phyloP scores from a whole-genome alignment of 148 eudicot species.

The Camellia japonica region DNA sequence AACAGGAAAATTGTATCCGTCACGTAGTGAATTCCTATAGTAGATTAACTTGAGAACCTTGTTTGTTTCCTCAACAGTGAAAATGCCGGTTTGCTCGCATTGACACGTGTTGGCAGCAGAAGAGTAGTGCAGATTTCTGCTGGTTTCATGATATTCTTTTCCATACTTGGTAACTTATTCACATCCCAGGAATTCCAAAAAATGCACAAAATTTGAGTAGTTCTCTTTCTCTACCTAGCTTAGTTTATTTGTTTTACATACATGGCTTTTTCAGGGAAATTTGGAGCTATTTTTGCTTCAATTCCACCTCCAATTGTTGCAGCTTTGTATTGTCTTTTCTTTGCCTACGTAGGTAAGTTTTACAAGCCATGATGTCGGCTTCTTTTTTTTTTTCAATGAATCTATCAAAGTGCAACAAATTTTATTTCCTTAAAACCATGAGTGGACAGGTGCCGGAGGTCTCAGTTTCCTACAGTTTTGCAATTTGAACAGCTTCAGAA shows the following conservation, averaged over 20 bases:
- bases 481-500: constrained; percentile 84
- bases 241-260: background rate
- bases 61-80: constrained; percentile 45
- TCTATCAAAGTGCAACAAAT: background rate
- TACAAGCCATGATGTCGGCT: background rate
- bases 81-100: constrained; percentile 88
- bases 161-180: constrained; percentile 63
- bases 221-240: background rate
- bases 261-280: constrained; percentile 58
- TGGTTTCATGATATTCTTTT: constrained; percentile 93
- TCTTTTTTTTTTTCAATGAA: too few species aligned
- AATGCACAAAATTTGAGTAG: background rate
- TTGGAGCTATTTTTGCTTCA: constrained; percentile 94
- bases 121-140: constrained; percentile 91
- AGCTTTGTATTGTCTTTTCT: constrained; percentile 85
- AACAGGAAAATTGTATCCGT: too few species aligned
- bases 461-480: constrained; percentile 83
- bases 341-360: constrained; percentile 86
- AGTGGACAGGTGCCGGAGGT: constrained; percentile 72
- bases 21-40: background rate
- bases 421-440: background rate
- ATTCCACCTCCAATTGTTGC: constrained; percentile 41
- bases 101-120: constrained; percentile 94
- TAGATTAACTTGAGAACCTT: background rate
- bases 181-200: background rate